A percentile compares a stretch with the other conserved stretches of the same genome.
phyloP scores from a whole-genome alignment of 257 asterid species.

The Verbena officinalis region DNA sequence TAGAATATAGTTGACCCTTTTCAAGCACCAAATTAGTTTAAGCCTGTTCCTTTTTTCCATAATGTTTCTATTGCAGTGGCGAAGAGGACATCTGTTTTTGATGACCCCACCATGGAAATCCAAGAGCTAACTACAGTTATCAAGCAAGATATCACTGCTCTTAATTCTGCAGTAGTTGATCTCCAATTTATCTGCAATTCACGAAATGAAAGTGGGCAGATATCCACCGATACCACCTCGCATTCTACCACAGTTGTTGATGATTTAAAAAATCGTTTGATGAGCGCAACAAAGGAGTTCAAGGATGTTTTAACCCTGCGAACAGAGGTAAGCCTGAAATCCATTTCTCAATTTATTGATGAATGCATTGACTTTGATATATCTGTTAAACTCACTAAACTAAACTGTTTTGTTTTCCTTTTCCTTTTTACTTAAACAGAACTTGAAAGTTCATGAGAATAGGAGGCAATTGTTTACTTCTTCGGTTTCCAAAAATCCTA shows the following conservation, averaged over 20 bases:
- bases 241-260: slow-evolving; percentile 79
- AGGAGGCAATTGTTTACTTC: slow-evolving; percentile 75
- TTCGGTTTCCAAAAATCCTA: slow-evolving; percentile 55
- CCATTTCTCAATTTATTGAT: slow-evolving; percentile 26
- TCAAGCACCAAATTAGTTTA: not conserved
- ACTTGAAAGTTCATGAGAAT: slow-evolving; percentile 79
- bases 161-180: slow-evolving; percentile 74
- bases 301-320: slow-evolving; percentile 77
- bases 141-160: slow-evolving; percentile 80
- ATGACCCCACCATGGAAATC: slow-evolving; percentile 86
- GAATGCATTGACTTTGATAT: slow-evolving; percentile 6
- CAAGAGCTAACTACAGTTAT: slow-evolving; percentile 85
- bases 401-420: slow-evolving; percentile 12
- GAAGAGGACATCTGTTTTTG: slow-evolving; percentile 79
- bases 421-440: slow-evolving; percentile 37
- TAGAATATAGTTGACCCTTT: not conserved
- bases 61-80: slow-evolving; percentile 64
- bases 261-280: slow-evolving; percentile 73
- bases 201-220: slow-evolving; percentile 49
- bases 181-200: slow-evolving; percentile 64
- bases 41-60: slow-evolving; percentile 7
- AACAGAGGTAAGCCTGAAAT: slow-evolving; percentile 61
- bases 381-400: slow-evolving; percentile 3
- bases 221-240: slow-evolving; percentile 56
- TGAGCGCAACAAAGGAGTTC: slow-evolving; percentile 79